Evolutionary conservation across 768 basidiomycete genomes (phyloP), one percentile per base, ranked within the genome.

Genomic region (Termitomyces sp.): DNA sequence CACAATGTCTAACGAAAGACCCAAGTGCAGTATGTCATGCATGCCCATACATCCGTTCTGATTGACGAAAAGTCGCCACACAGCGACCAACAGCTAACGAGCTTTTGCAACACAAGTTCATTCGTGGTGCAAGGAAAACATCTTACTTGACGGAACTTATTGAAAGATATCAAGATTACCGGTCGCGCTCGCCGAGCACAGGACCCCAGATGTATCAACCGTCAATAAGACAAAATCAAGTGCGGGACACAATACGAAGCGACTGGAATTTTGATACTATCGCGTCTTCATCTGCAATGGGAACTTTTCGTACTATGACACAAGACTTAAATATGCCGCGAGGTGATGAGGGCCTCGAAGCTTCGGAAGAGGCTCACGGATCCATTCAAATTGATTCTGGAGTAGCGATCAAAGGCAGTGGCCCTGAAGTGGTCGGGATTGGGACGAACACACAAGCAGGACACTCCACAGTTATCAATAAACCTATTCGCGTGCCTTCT

Each of bases 231-330:
- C 83, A 80, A 60, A 84, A 77, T 53, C 70, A 76, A 48, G 77
- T 80, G 47, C 92, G 89, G 90, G 90, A 91, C 50, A 92, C 94
- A 1, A 80, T 96, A 72, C 83, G 84, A 67, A 94, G 90, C 66
- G 94, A 94, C 61, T 98, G 96, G 97, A 92, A 90, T 69, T 98
- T 98, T 69, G 94, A 94, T 65, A 95, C 92, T 2, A 76, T 94
- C 64, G 86, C 79, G 58, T 80, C 88, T 5, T 75, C 82, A 9
- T 79, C 85, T 30, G 84, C 86, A 4, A 88, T 92, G 84, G 90
- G 89, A 43, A 86, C 90, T 3, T 85, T 87, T 67, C 82, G 85
- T 51, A 86, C 81, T 57, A 86, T 88, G 76, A 79, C 85, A 8
- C 84, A 80, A 64, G 88, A 91, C 65, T 72, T 90, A 24, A 61